Percentiles rank a stretch among this genome's conserved stretches.
phyloP scores from a whole-genome alignment of 2,329 filamentous ascomycete genomes.

The Trichoderma gracile region DNA sequence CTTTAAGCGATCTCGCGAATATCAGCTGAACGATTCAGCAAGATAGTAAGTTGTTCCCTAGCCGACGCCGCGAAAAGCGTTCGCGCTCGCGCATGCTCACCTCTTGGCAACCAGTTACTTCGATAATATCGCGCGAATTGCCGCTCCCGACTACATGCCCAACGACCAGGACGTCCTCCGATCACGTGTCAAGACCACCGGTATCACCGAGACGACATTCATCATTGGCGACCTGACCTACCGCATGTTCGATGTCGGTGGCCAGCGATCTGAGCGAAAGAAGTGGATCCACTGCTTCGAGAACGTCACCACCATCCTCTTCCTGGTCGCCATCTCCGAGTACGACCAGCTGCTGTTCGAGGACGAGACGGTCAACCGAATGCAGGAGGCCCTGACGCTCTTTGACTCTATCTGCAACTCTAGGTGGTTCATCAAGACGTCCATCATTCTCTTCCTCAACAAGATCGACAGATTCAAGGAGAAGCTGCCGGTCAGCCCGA shows the following conservation, averaged over 20 bases:
- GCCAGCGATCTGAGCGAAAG: conserved; percentile 93
- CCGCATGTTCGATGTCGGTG: conserved; percentile 96
- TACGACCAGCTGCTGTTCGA: conserved; percentile 96
- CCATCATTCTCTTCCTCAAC: conserved; percentile 86
- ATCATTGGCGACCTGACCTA: conserved; percentile 94
- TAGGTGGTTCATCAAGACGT: conserved; percentile 87
- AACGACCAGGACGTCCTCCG: conserved; percentile 94
- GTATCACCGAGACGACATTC: conserved; percentile 96
- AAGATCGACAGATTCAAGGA: conserved; percentile 89
- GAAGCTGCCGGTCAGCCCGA: conserved; percentile 78
- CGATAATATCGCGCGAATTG: conserved; percentile 89
- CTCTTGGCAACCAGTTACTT: conserved; percentile 71
- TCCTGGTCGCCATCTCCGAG: conserved; percentile 94
- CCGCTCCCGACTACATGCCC: conserved; percentile 87
- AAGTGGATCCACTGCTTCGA: conserved; percentile 99
- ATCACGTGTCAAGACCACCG: conserved; percentile 95
- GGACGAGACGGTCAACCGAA: conserved; percentile 93
- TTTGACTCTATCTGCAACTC: conserved; percentile 89
- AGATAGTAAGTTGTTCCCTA: conserved; percentile 72
- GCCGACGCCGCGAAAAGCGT: background rate
- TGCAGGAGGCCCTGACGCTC: conserved; percentile 84
- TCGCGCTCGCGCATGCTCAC: background rate
- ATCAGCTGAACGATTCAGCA: conserved; percentile 93
- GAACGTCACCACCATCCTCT: conserved; percentile 94
- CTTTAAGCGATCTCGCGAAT: conserved; percentile 93